Base-by-base conservation (phyloP, 192 early-diverging fungal species). In the Podila clonocystis region DNA sequence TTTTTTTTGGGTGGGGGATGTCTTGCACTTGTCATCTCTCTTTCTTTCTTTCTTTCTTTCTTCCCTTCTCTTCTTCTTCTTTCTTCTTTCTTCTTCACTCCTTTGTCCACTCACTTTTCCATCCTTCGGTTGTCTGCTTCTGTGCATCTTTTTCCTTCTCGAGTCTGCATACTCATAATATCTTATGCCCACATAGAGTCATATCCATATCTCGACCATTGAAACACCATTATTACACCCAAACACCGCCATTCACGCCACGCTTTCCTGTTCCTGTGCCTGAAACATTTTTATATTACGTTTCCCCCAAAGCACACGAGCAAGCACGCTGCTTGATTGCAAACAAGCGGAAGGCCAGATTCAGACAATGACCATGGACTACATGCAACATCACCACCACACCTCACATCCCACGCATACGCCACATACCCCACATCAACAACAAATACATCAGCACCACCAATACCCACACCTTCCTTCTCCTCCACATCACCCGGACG, bases 401-500 rank as follows among this genome's bases (percentile, higher is more conserved):
- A 15, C 41, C 41, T 15, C 41, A 45, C 36, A 38, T 38, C 12
- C 41, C 12, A 7, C 33, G 33, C 34, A 36, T 36, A 7, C 34
- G 1, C 17, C 41, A 45, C 41, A 45, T 12, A 1, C 41, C 15
- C 9, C 34, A 36, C 41, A 45, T 45, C 11, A 45, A 4, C 36
- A 38, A 38, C 41, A 45, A 45, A 45, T 45, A 45, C 41, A 45
- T 17, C 41, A 45, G 4, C 41, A 45, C 19, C 30, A n/a, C 5
- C 48, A 33, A 33, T 20, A 20, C 67, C 36, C 45, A 49, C 45
- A 66, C 63, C 28, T 8, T 45, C 8, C 30, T 41, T 19, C 62
- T 73, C 24, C n/a, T 59, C 20, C n/a, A 2, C 38, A 48, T 29
- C 71, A 41, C 15, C 70, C 50, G 58, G 52, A 60, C 29, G 55